Evolutionary conservation across 1,284 basidiomycete genomes (phyloP).

Genomic region (Naganishia liquefaciens): DNA sequence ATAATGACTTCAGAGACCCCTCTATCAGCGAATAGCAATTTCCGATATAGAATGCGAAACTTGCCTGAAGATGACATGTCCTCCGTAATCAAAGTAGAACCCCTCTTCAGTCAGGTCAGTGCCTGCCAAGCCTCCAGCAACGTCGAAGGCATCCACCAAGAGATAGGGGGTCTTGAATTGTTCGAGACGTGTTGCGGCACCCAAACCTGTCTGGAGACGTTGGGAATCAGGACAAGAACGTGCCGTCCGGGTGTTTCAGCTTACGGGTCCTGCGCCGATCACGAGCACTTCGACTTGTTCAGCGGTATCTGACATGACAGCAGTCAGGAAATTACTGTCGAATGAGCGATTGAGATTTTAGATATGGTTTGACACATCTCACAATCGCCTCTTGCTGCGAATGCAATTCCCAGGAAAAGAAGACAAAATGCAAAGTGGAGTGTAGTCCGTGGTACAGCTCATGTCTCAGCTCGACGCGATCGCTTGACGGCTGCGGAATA

Average conservation of each 20-base stretch:
- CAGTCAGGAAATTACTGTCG: not conserved
- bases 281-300: conserved; percentile 48
- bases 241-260: conserved; percentile 4
- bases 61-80: conserved; percentile 60
- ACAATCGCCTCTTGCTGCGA: not conserved
- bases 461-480: not conserved
- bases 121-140: conserved; percentile 58
- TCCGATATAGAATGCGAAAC: not conserved
- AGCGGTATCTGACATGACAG: conserved; percentile 3
- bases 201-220: conserved; percentile 54
- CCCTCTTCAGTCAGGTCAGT: conserved; percentile 58
- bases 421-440: not conserved
- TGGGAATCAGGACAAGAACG: not conserved
- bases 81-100: conserved; percentile 60
- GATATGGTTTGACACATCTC: no score
- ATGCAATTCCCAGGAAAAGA: not conserved
- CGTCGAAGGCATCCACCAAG: conserved; percentile 54
- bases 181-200: conserved; percentile 58
- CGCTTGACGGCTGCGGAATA: no score
- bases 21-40: not conserved
- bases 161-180: conserved; percentile 55
- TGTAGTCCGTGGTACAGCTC: no score
- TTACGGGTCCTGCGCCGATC: conserved; percentile 52
- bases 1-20: conserved; percentile 51
- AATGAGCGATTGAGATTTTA: no score